A percentile compares a stretch with the other conserved stretches of the same genome.
These are phyloP conservation scores for Mitragyna speciosa DNA, from an alignment of 257 asterid genomes.

Conservation along the genomic window DNA sequence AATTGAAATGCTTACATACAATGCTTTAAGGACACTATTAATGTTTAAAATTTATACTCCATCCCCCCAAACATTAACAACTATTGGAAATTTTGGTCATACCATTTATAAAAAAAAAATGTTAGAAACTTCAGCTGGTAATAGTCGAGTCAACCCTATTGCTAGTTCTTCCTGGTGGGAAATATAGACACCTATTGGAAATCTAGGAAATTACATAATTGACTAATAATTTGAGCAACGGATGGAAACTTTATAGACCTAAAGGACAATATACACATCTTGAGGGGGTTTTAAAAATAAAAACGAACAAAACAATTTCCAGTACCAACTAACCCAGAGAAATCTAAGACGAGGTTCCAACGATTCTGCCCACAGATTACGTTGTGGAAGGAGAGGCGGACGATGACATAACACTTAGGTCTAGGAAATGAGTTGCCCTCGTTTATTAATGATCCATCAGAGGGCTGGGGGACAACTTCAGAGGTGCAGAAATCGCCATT, in stretches of 20 bases:
- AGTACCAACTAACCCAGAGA: background rate
- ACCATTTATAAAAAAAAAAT: too few relatives aligned
- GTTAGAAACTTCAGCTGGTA: background rate
- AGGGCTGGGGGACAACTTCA: background rate
- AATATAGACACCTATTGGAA: too few relatives aligned
- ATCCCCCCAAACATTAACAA: too few relatives aligned
- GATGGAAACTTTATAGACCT: background rate
- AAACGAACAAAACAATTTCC: background rate
- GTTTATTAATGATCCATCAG: background rate
- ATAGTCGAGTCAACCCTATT: background rate
- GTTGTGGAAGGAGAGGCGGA: background rate
- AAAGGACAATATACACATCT: background rate
- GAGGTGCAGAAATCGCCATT: background rate
- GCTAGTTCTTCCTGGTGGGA: background rate
- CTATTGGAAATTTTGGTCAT: too few relatives aligned
- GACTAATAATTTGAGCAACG: too few relatives aligned
- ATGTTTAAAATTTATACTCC: too few relatives aligned
- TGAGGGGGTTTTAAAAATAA: background rate
- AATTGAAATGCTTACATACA: too few relatives aligned
- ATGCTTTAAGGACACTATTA: too few relatives aligned
- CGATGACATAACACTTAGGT: background rate
- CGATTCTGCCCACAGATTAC: constrained; percentile 2
- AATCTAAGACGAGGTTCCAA: constrained; percentile 2
- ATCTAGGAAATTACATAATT: too few relatives aligned
- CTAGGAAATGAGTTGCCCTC: constrained; percentile 8